Percentiles rank a stretch among this genome's conserved stretches.
phyloP scores from a whole-genome alignment of 1,139 yeast genomes.

The Debaryomyces robertsiae region DNA sequence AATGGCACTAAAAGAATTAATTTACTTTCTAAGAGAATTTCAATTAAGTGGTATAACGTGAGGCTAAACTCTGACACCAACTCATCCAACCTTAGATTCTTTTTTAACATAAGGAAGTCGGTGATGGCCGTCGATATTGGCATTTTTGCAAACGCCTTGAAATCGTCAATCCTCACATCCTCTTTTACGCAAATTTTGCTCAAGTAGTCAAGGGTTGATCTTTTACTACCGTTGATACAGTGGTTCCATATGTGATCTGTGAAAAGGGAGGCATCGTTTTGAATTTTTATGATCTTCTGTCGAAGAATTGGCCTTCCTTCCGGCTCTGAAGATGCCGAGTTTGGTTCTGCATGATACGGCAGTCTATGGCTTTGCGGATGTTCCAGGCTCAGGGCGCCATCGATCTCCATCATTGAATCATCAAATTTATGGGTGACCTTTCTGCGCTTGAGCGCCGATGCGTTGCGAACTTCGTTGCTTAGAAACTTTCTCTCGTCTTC shows the following conservation, averaged over 20 bases:
- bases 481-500: conserved; percentile 76
- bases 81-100: conserved; percentile 46
- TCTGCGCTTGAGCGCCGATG: conserved; percentile 20
- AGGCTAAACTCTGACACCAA: conserved; percentile 43
- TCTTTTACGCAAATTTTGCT: conserved; percentile 46
- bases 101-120: conserved; percentile 43
- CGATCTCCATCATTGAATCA: conserved; percentile 8
- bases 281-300: conserved; percentile 27
- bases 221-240: conserved; percentile 51
- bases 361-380: background rate
- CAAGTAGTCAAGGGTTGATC: conserved; percentile 53
- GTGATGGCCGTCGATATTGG: conserved; percentile 36
- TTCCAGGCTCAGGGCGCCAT: conserved; percentile 3
- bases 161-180: conserved; percentile 33
- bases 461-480: conserved; percentile 39
- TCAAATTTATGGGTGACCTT: conserved; percentile 12
- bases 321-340: background rate
- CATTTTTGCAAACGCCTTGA: conserved; percentile 31
- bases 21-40: conserved; percentile 25
- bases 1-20: conserved; percentile 52
- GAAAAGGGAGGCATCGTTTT: conserved; percentile 38
- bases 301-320: conserved; percentile 10
- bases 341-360: conserved; percentile 2
- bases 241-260: conserved; percentile 41
- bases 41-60: conserved; percentile 39